These are phyloP conservation scores for Aaosphaeria arxii DNA, from an alignment of 2,329 filamentous ascomycete genomes.

Conservation along the genomic window DNA sequence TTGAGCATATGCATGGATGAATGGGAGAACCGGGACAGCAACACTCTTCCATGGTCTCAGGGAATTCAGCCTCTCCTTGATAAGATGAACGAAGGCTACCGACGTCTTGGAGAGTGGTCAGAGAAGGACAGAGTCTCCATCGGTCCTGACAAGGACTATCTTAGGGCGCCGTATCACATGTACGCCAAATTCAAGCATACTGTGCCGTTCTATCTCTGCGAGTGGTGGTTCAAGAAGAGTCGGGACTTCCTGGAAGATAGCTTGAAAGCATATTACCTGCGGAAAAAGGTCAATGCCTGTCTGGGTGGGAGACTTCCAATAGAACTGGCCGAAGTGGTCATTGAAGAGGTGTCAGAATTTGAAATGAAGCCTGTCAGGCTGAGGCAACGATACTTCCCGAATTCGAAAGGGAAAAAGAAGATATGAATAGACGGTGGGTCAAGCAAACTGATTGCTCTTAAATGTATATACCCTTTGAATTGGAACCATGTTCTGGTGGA, in stretches of 20 bases:
- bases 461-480: not conserved
- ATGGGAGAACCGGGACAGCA: slow-evolving; percentile 1
- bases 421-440: not conserved
- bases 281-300: slow-evolving; percentile 1
- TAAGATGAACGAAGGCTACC: not conserved
- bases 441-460: not conserved
- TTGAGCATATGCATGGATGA: slow-evolving; percentile 1
- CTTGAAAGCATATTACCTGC: not conserved
- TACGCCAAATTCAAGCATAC: not conserved
- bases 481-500: not conserved
- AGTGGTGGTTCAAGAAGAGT: slow-evolving; percentile 3
- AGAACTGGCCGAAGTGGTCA: slow-evolving; percentile 1
- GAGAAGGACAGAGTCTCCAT: too few species aligned
- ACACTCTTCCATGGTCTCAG: not conserved
- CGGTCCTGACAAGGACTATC: too few species aligned
- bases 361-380: not conserved
- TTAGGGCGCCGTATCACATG: too few species aligned
- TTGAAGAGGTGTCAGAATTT: not conserved
- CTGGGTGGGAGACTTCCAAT: slow-evolving; percentile 1
- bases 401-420: slow-evolving; percentile 21
- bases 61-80: not conserved
- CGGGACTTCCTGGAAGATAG: slow-evolving; percentile 4
- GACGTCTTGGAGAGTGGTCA: not conserved
- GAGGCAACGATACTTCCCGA: slow-evolving; percentile 7
- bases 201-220: not conserved